A percentile compares a stretch with the other conserved stretches of the same genome.
Conservation (phyloP, 768 basidiomycete genomes). For the Symmetrospora coprosmae region DNA sequence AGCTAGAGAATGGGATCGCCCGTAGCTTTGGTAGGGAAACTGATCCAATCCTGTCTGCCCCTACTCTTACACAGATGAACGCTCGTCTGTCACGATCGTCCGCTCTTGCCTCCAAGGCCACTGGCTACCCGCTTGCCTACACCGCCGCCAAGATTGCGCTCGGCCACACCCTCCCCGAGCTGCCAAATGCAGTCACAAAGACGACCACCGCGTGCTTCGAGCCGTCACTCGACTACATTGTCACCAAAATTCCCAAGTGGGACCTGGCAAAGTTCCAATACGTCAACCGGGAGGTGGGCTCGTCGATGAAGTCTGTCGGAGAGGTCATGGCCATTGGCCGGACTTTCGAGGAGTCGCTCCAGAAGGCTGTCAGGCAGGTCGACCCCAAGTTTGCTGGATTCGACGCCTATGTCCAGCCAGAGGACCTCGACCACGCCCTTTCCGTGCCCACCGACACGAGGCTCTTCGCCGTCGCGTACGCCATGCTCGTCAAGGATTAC, state of each 20-base stretch:
- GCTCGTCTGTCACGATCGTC: slow-evolving; percentile 40
- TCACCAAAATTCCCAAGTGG: slow-evolving; percentile 99
- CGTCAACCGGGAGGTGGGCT: slow-evolving; percentile 86
- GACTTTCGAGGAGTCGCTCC: slow-evolving; percentile 94
- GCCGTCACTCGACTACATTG: slow-evolving; percentile 95
- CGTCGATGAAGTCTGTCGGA: slow-evolving; percentile 97
- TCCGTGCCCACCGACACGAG: slow-evolving; percentile 83
- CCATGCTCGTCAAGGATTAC: slow-evolving; percentile 87
- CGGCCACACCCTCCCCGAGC: slow-evolving; percentile 89
- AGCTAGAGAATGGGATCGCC: too few relatives aligned
- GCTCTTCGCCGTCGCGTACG: slow-evolving; percentile 90
- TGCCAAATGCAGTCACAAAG: slow-evolving; percentile 97
- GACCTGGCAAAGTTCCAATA: slow-evolving; percentile 94
- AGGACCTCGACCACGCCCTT: slow-evolving; percentile 68
- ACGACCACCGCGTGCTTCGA: slow-evolving; percentile 99
- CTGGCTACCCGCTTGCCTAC: slow-evolving; percentile 96
- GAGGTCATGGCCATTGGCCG: slow-evolving; percentile 99
- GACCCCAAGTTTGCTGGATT: slow-evolving; percentile 95
- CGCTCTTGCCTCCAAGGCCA: slow-evolving; percentile 95
- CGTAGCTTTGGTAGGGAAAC: neutral
- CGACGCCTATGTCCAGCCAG: slow-evolving; percentile 77
- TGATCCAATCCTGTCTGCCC: slow-evolving; percentile 40
- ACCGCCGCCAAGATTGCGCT: slow-evolving; percentile 98
- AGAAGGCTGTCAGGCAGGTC: slow-evolving; percentile 94
- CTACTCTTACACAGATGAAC: slow-evolving; percentile 22